These are phyloP conservation scores for Coemansia sp. DNA, from an alignment of 192 early-diverging fungal species.

Conservation along the genomic window DNA sequence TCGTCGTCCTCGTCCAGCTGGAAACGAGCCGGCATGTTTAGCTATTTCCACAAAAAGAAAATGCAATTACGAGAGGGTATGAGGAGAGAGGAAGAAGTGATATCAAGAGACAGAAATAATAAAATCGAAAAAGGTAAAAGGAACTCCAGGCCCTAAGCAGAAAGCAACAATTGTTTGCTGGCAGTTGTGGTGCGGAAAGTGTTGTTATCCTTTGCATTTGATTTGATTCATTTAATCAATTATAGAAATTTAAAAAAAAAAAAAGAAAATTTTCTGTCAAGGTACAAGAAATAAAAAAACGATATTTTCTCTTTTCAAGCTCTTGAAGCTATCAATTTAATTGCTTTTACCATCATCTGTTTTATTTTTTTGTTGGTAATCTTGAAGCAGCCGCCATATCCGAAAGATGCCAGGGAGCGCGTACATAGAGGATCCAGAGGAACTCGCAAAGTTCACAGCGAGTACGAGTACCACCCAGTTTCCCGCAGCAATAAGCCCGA, in stretches of 20 bases:
- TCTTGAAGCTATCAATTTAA: neutral
- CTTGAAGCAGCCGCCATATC: too few relatives aligned
- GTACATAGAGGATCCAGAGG: conserved; percentile 44
- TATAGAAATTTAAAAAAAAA: neutral
- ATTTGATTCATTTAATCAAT: neutral
- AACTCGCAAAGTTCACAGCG: conserved; percentile 48
- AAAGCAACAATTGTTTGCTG: too few relatives aligned
- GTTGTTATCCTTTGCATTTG: too few relatives aligned
- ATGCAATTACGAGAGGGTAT: conserved; percentile 4
- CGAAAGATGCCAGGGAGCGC: conserved; percentile 31
- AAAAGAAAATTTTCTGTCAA: conserved; percentile 1
- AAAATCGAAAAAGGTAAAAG: conserved; percentile 8
- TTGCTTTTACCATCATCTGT: neutral
- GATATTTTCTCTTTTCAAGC: neutral
- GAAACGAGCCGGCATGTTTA: conserved; percentile 35
- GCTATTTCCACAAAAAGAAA: conserved; percentile 5
- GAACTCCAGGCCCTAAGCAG: too few relatives aligned
- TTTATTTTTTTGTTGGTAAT: too few relatives aligned
- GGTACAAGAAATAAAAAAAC: neutral
- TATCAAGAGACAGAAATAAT: conserved; percentile 1
- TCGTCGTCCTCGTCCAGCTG: conserved; percentile 56
- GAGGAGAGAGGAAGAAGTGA: conserved; percentile 8
- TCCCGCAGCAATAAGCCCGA: conserved; percentile 48
- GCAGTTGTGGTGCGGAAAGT: too few relatives aligned
- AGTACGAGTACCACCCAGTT: conserved; percentile 38